phyloP scores from a whole-genome alignment of 2,329 filamentous ascomycete species.

The Cadophora luteo-olivacea region DNA sequence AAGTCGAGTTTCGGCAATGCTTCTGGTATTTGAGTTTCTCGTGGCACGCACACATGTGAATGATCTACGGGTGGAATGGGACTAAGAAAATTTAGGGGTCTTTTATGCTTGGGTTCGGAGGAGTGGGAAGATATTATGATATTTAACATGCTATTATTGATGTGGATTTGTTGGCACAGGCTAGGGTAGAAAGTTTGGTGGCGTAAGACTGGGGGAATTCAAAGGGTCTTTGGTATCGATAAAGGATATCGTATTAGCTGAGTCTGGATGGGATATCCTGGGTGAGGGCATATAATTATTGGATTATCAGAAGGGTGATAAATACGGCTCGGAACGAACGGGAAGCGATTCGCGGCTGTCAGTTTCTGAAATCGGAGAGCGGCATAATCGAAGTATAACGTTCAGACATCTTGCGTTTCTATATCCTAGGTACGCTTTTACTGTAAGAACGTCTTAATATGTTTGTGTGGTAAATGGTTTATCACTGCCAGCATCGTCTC shows the following conservation, averaged over 20 bases:
- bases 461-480: too few species aligned
- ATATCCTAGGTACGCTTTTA: too few species aligned
- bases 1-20: not conserved
- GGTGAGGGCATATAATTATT: not conserved
- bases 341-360: not conserved
- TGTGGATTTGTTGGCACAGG: not conserved
- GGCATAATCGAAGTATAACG: too few species aligned
- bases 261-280: not conserved
- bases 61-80: not conserved
- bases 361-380: too few species aligned
- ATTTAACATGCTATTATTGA: not conserved
- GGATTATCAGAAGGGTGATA: not conserved
- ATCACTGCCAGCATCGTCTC: too few species aligned
- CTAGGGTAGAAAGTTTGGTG: too few species aligned
- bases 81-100: constrained; percentile 3
- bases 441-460: too few species aligned
- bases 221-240: not conserved
- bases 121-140: too few species aligned
- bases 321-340: not conserved
- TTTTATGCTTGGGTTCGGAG: not conserved
- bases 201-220: not conserved
- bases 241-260: not conserved
- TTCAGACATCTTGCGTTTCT: too few species aligned
- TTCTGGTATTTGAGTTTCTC: not conserved
- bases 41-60: not conserved